phyloP scores from a whole-genome alignment of 345 rosid genomes.

The Excoecaria agallocha region DNA sequence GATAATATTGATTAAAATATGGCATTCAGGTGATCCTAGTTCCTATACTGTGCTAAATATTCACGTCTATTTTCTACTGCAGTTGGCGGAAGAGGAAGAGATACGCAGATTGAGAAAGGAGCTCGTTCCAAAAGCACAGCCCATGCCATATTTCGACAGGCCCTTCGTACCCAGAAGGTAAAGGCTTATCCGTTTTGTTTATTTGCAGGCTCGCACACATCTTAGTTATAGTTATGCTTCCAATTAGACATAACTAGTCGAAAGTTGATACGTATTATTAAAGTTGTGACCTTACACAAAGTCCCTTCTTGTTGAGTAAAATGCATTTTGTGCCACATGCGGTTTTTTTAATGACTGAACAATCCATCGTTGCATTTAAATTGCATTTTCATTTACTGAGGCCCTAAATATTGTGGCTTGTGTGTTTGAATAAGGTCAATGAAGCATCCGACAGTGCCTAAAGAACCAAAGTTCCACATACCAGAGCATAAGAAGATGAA shows the following conservation, averaged over 20 bases:
- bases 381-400: neutral
- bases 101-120: constrained; percentile 75
- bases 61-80: constrained; percentile 9
- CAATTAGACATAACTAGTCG: no score
- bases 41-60: neutral
- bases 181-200: neutral
- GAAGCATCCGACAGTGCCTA: constrained; percentile 79
- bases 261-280: neutral
- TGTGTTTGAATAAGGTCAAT: constrained; percentile 46
- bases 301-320: no score
- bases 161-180: constrained; percentile 95
- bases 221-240: no score
- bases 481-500: constrained; percentile 88
- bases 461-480: constrained; percentile 73
- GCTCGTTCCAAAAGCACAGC: constrained; percentile 91
- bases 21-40: constrained; percentile 1
- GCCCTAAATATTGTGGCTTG: neutral
- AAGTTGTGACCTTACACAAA: no score
- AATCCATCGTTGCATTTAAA: neutral
- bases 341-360: neutral
- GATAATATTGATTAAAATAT: constrained; percentile 1
- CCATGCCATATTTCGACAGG: constrained; percentile 94
- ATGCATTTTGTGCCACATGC: neutral
- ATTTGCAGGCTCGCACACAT: neutral
- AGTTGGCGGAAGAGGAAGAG: constrained; percentile 95